These are phyloP conservation scores for Thymus mandschuricus DNA, from an alignment of 257 asterid species.

Conservation along the genomic window DNA sequence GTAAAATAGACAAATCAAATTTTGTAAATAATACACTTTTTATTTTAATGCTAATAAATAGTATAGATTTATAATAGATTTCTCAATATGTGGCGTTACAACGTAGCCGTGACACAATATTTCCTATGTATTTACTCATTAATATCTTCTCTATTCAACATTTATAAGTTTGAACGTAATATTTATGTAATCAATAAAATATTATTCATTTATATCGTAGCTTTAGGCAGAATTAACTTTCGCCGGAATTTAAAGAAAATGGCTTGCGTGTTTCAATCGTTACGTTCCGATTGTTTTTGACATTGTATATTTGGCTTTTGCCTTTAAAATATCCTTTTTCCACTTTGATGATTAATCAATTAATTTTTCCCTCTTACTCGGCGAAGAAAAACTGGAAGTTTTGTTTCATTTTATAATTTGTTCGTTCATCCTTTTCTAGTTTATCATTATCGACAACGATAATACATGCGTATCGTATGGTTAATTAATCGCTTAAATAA, in stretches of 20 bases:
- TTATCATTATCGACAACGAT: background rate
- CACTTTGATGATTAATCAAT: background rate
- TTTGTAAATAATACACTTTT: too few relatives aligned
- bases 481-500: background rate
- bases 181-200: too few relatives aligned
- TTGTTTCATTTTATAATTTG: too few relatives aligned
- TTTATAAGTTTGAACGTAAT: too few relatives aligned
- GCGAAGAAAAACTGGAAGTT: background rate
- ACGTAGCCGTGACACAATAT: too few relatives aligned
- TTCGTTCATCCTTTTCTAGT: background rate
- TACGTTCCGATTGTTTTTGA: background rate
- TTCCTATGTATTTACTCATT: too few relatives aligned
- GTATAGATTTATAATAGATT: too few relatives aligned
- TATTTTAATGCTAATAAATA: too few relatives aligned
- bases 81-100: too few relatives aligned
- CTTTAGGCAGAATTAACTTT: constrained; percentile 2
- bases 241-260: background rate
- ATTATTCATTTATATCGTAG: background rate
- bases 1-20: too few relatives aligned
- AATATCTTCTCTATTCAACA: too few relatives aligned
- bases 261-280: background rate
- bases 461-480: too few relatives aligned
- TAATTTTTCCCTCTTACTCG: background rate
- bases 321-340: background rate
- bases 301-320: background rate